Base-by-base conservation (phyloP, 2,329 filamentous ascomycete species). In the Cercospora sp. region DNA sequence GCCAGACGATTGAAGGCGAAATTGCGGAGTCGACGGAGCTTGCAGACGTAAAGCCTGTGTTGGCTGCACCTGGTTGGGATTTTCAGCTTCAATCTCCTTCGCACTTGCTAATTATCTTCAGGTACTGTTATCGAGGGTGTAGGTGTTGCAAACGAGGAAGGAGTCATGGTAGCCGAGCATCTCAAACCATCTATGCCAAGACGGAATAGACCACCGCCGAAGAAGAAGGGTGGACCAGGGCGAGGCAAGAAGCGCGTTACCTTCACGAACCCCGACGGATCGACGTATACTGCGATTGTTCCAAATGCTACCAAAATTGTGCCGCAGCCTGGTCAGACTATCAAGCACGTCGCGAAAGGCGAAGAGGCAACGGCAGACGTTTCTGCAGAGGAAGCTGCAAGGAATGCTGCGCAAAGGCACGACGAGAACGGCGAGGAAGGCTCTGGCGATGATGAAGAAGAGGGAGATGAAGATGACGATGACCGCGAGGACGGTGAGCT, bases 1-100 rank as follows among this genome's bases (percentile, higher is more conserved):
- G 93, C 0, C 91, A 95, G 77, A 83, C 84, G 5, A 86, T 96
- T 0, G 91, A 94, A 70, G 93, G 93, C 66, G 93, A 97, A 77
- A 89, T 97, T 61, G 87, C 92, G 67, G 82, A 85, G 42, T 82
- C 84, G 58, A 81, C 84, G 63, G 82, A 83, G 65, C 78, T 82
- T 59, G 79, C 81, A 53, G 83, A 84, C 53, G 77, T 78, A 6
- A 72, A 77, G 57, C 79, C 81, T 8, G 77, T 79, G 30, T 84
- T 85, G 2, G 87, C 87, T 45, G 84, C 84, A 5, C 86, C 85
- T 1, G 84, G 86, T 64, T 45, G 12, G 45, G 30, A 13, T n/a
- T 57, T 48, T n/a, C 36, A 63, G 18, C 12, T 58, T 23, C 10
- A 1, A n/a, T 2, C 8, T 42, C 20, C 20, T 28, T 13, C 23